Percentiles rank a stretch among this genome's conserved stretches.
These are phyloP conservation scores for Bisporella sp. DNA, from an alignment of 2,329 filamentous ascomycete genomes.

Conservation along the genomic window DNA sequence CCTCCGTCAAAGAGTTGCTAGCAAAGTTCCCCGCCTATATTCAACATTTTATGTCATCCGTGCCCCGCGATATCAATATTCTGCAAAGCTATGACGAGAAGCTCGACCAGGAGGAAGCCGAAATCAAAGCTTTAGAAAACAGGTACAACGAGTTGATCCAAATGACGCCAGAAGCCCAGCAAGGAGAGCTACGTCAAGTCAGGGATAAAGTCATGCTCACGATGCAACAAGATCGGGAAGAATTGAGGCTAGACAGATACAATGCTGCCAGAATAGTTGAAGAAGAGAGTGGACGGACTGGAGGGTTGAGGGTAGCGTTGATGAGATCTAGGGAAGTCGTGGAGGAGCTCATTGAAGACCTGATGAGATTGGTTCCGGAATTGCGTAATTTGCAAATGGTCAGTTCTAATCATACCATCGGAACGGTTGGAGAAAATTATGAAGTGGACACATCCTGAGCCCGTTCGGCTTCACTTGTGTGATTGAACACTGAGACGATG, in stretches of 20 bases:
- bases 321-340: not conserved
- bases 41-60: not conserved
- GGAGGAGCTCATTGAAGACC: too few species aligned
- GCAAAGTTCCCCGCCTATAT: not conserved
- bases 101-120: not conserved
- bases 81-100: not conserved
- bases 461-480: too few species aligned
- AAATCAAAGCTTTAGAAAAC: slow-evolving; percentile 1
- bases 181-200: slow-evolving; percentile 2
- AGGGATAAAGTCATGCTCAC: slow-evolving; percentile 3
- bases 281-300: not conserved
- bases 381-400: too few species aligned
- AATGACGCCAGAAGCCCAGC: slow-evolving; percentile 4
- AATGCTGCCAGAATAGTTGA: not conserved
- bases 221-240: slow-evolving; percentile 3
- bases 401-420: too few species aligned
- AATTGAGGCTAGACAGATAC: not conserved
- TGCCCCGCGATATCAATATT: not conserved
- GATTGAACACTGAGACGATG: too few species aligned
- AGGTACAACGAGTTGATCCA: slow-evolving; percentile 3
- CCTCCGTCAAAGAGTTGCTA: not conserved
- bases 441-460: too few species aligned
- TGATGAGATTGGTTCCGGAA: too few species aligned
- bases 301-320: not conserved
- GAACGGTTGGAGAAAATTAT: too few species aligned